phyloP scores from a whole-genome alignment of 2,329 filamentous ascomycete genomes.

The Stachybotrys chlorohalonatus region DNA sequence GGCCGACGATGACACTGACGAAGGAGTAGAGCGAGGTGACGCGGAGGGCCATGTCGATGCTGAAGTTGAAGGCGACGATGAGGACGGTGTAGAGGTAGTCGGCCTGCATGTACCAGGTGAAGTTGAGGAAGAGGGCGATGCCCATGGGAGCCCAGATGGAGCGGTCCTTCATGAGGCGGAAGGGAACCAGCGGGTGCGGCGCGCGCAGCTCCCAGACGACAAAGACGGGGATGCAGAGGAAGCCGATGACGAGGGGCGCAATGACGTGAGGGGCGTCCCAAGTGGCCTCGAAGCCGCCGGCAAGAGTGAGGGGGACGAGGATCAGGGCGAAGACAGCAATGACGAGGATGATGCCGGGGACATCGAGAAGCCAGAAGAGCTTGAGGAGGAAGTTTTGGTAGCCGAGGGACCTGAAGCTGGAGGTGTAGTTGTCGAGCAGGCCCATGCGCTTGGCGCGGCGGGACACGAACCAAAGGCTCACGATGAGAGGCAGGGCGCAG shows the following conservation, averaged over 20 bases:
- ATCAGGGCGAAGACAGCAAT: slow-evolving; percentile 37
- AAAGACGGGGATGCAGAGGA: slow-evolving; percentile 41
- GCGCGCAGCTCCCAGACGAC: slow-evolving; percentile 37
- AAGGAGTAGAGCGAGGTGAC: slow-evolving; percentile 51
- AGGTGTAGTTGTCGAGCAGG: slow-evolving; percentile 27
- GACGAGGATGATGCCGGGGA: slow-evolving; percentile 34
- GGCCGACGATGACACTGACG: slow-evolving; percentile 47
- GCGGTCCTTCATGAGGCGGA: slow-evolving; percentile 52
- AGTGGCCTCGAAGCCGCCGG: slow-evolving; percentile 28
- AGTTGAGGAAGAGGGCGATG: slow-evolving; percentile 47
- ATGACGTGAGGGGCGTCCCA: slow-evolving; percentile 31
- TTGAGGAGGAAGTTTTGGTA: slow-evolving; percentile 22
- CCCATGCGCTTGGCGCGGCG: slow-evolving; percentile 44
- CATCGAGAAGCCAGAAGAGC: slow-evolving; percentile 38
- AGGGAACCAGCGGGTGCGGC: slow-evolving; percentile 49
- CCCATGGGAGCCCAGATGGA: slow-evolving; percentile 55
- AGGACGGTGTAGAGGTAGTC: slow-evolving; percentile 58
- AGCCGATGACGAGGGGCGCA: slow-evolving; percentile 33
- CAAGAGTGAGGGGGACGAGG: slow-evolving; percentile 35
- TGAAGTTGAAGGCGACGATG: slow-evolving; percentile 51
- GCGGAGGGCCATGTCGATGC: slow-evolving; percentile 44
- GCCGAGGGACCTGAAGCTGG: slow-evolving; percentile 22
- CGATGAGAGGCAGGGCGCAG: slow-evolving; percentile 46
- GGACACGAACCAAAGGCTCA: slow-evolving; percentile 39
- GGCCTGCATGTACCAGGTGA: slow-evolving; percentile 53